Evolutionary conservation across 1,139 yeast genomes (phyloP).

Genomic region (Suzukiozyma palmioleophila): DNA sequence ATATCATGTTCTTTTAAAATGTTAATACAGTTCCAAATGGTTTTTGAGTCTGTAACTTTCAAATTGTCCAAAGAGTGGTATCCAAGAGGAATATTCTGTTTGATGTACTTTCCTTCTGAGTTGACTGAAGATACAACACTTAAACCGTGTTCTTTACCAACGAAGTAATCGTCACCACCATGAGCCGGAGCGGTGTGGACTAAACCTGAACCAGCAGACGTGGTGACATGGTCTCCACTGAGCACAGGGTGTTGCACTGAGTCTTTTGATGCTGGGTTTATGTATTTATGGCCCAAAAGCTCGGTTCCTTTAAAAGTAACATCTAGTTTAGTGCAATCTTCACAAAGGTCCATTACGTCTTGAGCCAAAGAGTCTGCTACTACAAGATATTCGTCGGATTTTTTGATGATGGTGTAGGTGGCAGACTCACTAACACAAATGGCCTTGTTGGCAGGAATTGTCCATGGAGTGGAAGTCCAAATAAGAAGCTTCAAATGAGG

Average conservation of each 20-base stretch:
- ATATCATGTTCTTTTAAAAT: conserved; percentile 41
- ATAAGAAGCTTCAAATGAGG: conserved; percentile 39
- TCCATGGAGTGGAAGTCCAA: conserved; percentile 99
- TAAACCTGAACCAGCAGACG: conserved; percentile 84
- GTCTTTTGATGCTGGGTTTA: conserved; percentile 50
- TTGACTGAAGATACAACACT: conserved; percentile 75
- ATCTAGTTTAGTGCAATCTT: conserved; percentile 24
- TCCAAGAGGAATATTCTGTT: conserved; percentile 39
- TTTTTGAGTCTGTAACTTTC: conserved; percentile 60
- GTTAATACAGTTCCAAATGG: conserved; percentile 33
- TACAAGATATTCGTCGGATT: conserved; percentile 36
- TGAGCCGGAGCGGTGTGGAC: conserved; percentile 99
- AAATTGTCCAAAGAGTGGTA: conserved; percentile 45
- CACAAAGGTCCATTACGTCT: conserved; percentile 25
- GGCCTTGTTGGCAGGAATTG: conserved; percentile 83
- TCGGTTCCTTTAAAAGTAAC: conserved; percentile 36
- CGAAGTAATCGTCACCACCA: conserved; percentile 86
- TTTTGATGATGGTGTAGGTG: conserved; percentile 47
- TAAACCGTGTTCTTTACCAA: conserved; percentile 57
- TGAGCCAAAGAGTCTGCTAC: conserved; percentile 46
- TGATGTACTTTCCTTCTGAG: conserved; percentile 59
- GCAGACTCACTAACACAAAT: conserved; percentile 64
- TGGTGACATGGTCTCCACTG: conserved; percentile 79
- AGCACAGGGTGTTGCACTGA: conserved; percentile 51
- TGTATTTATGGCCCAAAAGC: conserved; percentile 44